A percentile compares a stretch with the other conserved stretches of the same genome.
Conservation (phyloP, 495 filamentous ascomycete species). For the Neurospora sp. region DNA sequence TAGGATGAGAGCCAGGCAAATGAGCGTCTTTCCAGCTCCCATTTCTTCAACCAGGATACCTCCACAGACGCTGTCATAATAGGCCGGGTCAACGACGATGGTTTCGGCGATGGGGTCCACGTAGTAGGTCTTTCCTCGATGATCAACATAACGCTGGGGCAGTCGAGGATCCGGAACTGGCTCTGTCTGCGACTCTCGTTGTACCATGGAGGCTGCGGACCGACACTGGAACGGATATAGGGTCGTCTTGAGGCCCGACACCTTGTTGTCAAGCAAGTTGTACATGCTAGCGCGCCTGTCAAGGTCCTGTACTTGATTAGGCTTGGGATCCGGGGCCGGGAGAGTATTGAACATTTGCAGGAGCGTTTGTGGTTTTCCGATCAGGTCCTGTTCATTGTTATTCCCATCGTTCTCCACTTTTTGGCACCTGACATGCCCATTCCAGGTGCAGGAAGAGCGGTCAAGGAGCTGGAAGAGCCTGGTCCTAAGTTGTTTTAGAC, state of each 20-base stretch:
- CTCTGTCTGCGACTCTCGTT: conserved; percentile 60
- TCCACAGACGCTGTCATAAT: conserved; percentile 67
- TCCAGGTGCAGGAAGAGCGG: conserved; percentile 45
- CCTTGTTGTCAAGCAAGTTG: conserved; percentile 45
- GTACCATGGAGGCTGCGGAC: conserved; percentile 77
- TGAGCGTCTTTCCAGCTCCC: conserved; percentile 78
- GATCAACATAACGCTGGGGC: conserved; percentile 38
- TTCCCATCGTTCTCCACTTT: background rate
- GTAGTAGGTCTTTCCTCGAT: conserved; percentile 56
- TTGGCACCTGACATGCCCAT: conserved; percentile 22
- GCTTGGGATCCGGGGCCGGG: conserved; percentile 55
- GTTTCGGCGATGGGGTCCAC: conserved; percentile 56
- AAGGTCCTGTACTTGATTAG: conserved; percentile 41
- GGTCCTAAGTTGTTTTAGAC: conserved; percentile 36
- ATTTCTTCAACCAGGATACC: conserved; percentile 69
- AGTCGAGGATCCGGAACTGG: conserved; percentile 67
- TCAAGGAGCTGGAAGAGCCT: conserved; percentile 48
- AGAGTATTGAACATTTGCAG: conserved; percentile 84
- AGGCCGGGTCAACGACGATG: conserved; percentile 50
- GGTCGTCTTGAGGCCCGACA: conserved; percentile 54
- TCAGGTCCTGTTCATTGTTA: conserved; percentile 30
- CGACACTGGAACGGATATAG: conserved; percentile 74
- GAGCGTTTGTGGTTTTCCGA: conserved; percentile 36
- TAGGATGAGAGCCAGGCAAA: conserved; percentile 75
- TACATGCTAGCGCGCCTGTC: conserved; percentile 53